Conservation (phyloP, 2,329 filamentous ascomycete genomes). For the Calonectria pseudoturangicola region DNA sequence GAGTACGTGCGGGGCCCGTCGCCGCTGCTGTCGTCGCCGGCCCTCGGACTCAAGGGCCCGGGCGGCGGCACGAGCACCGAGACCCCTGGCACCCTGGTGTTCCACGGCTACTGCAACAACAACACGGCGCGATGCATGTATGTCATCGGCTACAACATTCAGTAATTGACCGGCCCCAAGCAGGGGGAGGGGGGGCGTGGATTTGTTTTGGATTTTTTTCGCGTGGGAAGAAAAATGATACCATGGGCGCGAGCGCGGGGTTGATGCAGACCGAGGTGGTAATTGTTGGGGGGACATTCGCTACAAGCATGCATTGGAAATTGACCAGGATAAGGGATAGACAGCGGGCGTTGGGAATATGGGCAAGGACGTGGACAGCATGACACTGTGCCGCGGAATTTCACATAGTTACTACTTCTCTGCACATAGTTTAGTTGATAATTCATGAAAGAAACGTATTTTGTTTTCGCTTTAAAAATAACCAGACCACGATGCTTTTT, state of each 20-base stretch:
- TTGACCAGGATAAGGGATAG: constrained; percentile 12
- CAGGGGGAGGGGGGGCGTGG: background rate
- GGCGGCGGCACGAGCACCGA: constrained; percentile 62
- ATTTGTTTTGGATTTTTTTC: background rate
- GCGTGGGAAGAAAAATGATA: constrained; percentile 25
- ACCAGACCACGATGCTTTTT: too few species aligned
- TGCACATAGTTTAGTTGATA: constrained; percentile 23
- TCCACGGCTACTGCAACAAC: constrained; percentile 61
- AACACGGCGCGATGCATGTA: constrained; percentile 61
- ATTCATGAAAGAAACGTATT: background rate
- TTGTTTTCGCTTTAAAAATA: background rate
- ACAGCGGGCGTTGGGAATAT: constrained; percentile 25
- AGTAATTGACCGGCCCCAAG: constrained; percentile 10
- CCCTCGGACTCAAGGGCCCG: constrained; percentile 62
- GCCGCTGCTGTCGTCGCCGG: constrained; percentile 61
- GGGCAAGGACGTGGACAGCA: background rate
- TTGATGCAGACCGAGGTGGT: constrained; percentile 6
- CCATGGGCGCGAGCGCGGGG: background rate
- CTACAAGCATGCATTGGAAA: constrained; percentile 8
- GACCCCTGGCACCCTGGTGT: constrained; percentile 58
- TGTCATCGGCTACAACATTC: constrained; percentile 52
- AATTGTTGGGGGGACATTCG: constrained; percentile 13
- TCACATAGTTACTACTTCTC: background rate
- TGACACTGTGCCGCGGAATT: constrained; percentile 2
- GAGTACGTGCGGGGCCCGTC: constrained; percentile 59